Evolutionary conservation across 257 asterid species (phyloP), one percentile per base, ranked within the genome.

Genomic region (Scutellaria galericulata): DNA sequence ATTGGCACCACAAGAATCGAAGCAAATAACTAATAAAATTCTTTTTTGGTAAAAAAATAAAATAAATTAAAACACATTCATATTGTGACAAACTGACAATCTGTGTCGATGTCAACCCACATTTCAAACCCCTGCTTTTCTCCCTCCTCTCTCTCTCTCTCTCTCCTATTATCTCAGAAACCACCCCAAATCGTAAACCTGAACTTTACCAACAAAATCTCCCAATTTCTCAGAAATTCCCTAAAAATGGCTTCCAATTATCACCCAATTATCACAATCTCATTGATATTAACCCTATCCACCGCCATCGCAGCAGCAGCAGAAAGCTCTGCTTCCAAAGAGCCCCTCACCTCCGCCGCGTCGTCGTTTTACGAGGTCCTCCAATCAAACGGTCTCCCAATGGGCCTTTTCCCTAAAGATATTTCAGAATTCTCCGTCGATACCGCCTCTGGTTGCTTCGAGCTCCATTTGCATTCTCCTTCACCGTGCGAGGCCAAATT

Each of bases 401-500:
- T 79, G 22, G 98, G 97, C 24, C 79, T 93, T 11, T 86, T 93
- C 71, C 98, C 98, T 0, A 89, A 85, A 65, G 89, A 84, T n/a
- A 82, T 93, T 6, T 83, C 92, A 24, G 64, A 78, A 7, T 89
- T 74, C 5, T 65, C 86, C 1, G 7, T 87, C 51, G 96, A 89
- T 69, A 83, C 85, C 3, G 12, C 69, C 27, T 66, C 96, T 42
- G 93, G 95, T 1, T 63, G 75, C 1, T 89, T 93, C 75, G 84
- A 80, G 82, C 85, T 87, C 39, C 85, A 79, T 77, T 57, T 89
- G 68, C 59, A 63, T 52, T 60, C 82, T n/a, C 82, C 86, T 5
- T 71, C 89, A 5, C 91, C 93, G 0, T 90, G 98, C 78, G 89
- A 87, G 66, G 83, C 96, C 73, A 82, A 91, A 60, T 93, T 89